Percentiles rank a stretch among this genome's conserved stretches.
phyloP scores from a whole-genome alignment of 345 rosid species.

The Salix caprea region DNA sequence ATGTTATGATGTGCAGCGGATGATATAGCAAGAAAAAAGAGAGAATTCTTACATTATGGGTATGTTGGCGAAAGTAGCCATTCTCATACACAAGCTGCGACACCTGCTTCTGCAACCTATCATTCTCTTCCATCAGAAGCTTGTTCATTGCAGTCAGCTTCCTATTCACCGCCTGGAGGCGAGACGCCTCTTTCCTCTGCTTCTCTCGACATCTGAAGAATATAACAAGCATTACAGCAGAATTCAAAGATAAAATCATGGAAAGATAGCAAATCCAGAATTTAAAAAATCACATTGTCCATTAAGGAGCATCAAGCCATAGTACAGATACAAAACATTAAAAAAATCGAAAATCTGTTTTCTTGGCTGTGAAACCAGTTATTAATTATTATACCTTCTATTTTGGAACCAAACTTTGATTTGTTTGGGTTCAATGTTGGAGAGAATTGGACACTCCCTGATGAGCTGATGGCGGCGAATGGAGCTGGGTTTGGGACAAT shows the following conservation, averaged over 20 bases:
- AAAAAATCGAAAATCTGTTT: background rate
- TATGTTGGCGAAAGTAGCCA: slow-evolving; percentile 93
- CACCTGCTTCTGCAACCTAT: slow-evolving; percentile 98
- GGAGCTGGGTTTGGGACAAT: slow-evolving; percentile 98
- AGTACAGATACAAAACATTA: background rate
- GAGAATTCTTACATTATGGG: slow-evolving; percentile 57
- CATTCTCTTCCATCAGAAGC: slow-evolving; percentile 99
- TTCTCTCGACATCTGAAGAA: slow-evolving; percentile 91
- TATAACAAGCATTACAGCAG: background rate
- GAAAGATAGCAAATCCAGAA: background rate
- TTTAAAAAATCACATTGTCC: background rate
- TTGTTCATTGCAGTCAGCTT: slow-evolving; percentile 97
- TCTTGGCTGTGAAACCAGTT: background rate
- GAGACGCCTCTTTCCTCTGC: slow-evolving; percentile 97
- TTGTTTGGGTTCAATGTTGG: slow-evolving; percentile 96
- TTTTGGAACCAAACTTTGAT: slow-evolving; percentile 99
- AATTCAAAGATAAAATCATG: background rate
- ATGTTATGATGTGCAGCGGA: background rate
- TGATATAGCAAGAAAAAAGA: background rate
- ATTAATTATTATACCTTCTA: slow-evolving; percentile 54
- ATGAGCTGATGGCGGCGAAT: slow-evolving; percentile 97
- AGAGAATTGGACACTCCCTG: slow-evolving; percentile 98
- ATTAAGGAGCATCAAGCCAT: background rate
- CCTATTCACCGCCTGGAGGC: slow-evolving; percentile 95
- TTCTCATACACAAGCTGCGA: slow-evolving; percentile 95